Evolutionary conservation across 495 filamentous ascomycete species (phyloP).

Genomic region (Aspergillus incahuasiensis): DNA sequence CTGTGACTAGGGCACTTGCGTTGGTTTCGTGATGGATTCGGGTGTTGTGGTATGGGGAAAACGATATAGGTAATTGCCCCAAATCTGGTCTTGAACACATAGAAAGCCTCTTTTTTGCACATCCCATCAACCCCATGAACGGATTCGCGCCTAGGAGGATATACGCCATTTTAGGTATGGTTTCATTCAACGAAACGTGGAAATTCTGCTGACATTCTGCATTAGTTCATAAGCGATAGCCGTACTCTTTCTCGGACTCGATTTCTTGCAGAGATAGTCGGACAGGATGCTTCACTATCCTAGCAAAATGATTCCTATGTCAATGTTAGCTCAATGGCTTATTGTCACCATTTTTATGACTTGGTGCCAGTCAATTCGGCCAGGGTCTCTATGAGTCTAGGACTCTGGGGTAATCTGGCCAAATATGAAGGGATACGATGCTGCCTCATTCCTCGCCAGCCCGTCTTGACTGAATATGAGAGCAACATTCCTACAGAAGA

Average conservation of each 20-base stretch:
- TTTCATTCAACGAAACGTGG: background rate
- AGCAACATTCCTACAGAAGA: constrained; percentile 7
- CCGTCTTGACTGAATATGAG: constrained; percentile 1
- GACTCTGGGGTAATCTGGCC: background rate
- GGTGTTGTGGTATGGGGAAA: background rate
- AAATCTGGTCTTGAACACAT: background rate
- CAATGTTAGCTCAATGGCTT: background rate
- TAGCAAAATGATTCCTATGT: background rate
- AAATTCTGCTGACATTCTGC: background rate
- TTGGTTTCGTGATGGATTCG: background rate
- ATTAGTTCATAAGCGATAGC: background rate
- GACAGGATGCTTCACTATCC: background rate
- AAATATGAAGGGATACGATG: background rate
- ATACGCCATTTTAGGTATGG: background rate
- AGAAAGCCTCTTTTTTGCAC: background rate
- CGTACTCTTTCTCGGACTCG: background rate
- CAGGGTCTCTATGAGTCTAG: background rate
- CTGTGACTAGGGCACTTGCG: too few species aligned
- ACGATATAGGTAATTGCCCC: background rate
- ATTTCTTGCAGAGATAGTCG: background rate
- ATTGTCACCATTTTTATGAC: background rate
- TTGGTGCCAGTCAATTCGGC: background rate
- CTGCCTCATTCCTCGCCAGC: background rate
- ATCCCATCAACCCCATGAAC: background rate
- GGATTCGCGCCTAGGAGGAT: background rate